Conservation (phyloP, 2,329 filamentous ascomycete species). For the Chaetomiaceae sp. region DNA sequence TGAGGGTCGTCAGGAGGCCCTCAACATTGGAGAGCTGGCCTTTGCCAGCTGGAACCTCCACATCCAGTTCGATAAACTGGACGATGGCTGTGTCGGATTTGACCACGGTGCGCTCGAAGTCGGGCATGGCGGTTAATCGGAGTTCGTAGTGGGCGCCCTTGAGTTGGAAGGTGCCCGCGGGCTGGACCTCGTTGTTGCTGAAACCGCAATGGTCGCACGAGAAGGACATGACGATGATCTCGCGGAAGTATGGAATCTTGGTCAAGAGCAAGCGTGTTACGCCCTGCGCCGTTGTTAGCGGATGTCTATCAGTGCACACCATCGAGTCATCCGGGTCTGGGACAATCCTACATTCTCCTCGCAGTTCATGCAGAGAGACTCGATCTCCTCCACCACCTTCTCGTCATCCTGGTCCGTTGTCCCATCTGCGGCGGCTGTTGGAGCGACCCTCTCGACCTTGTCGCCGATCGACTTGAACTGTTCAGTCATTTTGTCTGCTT, state of each 20-base stretch:
- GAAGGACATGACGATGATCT: slow-evolving; percentile 97
- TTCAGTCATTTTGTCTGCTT: slow-evolving; percentile 36
- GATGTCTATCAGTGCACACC: too few relatives aligned
- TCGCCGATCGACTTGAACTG: slow-evolving; percentile 61
- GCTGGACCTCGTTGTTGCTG: slow-evolving; percentile 89
- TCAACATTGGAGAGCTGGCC: slow-evolving; percentile 93
- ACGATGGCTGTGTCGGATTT: slow-evolving; percentile 85
- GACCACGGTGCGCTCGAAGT: slow-evolving; percentile 83
- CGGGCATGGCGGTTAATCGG: slow-evolving; percentile 64
- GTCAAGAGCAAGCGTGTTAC: slow-evolving; percentile 83
- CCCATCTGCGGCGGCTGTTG: slow-evolving; percentile 36
- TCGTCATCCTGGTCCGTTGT: slow-evolving; percentile 41
- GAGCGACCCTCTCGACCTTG: slow-evolving; percentile 52
- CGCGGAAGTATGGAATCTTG: slow-evolving; percentile 92
- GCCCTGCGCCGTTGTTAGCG: slow-evolving; percentile 51
- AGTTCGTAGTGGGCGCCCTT: slow-evolving; percentile 82
- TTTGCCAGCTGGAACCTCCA: slow-evolving; percentile 87
- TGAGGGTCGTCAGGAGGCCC: slow-evolving; percentile 72
- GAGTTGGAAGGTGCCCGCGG: slow-evolving; percentile 86
- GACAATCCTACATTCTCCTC: slow-evolving; percentile 62
- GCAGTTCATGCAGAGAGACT: slow-evolving; percentile 85
- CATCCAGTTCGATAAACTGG: slow-evolving; percentile 83
- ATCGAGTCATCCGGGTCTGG: not conserved
- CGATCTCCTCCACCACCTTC: slow-evolving; percentile 61
- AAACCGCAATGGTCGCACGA: slow-evolving; percentile 84